Base-by-base conservation (phyloP, 257 asterid species). In the Gentiana macrophylla region DNA sequence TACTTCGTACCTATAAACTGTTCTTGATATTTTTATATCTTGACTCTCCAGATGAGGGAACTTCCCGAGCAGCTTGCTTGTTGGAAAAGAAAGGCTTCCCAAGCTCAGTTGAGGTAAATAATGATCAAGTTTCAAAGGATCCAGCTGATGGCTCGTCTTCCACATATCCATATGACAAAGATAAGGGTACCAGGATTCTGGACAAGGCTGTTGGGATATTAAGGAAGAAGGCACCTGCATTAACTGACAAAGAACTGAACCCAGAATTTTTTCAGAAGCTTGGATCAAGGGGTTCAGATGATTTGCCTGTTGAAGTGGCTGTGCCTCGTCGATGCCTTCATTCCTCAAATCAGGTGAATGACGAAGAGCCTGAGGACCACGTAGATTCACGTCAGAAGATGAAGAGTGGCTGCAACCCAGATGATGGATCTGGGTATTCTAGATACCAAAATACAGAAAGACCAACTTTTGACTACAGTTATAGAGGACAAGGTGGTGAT, bases 241-340 rank as follows among this genome's bases (percentile, higher is more conserved):
- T 92, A 65, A 81, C 90, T 36, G 97, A 88, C 67, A 85, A 82
- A 75, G 96, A 85, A 76, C 57, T 84, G 72, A 92, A 92, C 79
- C 94, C 94, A 0, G 94, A 89, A 73, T 92, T 92, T 73, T 92
- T 92, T 77, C 99, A 88, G 72, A 92, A 86, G 52, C 92, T 92
- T 52, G 96, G 84, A 80, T 84, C 81, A 63, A 80, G 94, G 70
- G 81, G 72, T 66, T 70, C 97, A 24, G 93, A 46, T 70, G 97
- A 86, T 76, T 77, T 86, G 63, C 87, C 97, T 64, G 98, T 92
- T 24, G 99, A 92, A 78, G 99, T 89, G 71, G 83, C 82, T 67
- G 87, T 89, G 62, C 94, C 97, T 60, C 97, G 94, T 38, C 72
- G 90, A 59, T 72, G 82, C 70, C 74, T 68, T 69, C 81, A 82